Evolutionary conservation across 495 filamentous ascomycete species (phyloP).

Genomic region (Antarctomyces pellizariae): DNA sequence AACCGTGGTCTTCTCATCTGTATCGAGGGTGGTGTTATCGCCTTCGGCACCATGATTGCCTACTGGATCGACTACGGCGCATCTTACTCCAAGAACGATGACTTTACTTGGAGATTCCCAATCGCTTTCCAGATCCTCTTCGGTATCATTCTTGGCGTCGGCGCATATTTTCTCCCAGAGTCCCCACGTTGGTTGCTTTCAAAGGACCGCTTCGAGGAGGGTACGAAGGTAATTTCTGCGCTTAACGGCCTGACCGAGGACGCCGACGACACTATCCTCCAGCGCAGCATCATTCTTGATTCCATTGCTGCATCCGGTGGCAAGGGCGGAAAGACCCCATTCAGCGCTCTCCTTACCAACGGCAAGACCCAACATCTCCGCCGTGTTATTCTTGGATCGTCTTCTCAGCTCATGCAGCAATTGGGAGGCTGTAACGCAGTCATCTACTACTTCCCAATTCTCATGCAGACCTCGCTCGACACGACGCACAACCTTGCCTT

Average conservation of each 20-base stretch:
- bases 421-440: slow-evolving; percentile 58
- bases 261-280: slow-evolving; percentile 25
- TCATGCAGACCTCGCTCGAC: slow-evolving; percentile 42
- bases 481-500: slow-evolving; percentile 34
- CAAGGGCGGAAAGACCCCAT: slow-evolving; percentile 26
- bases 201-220: slow-evolving; percentile 42
- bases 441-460: slow-evolving; percentile 65
- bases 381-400: slow-evolving; percentile 33
- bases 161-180: slow-evolving; percentile 47
- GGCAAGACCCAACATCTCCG: slow-evolving; percentile 44
- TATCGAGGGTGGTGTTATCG: slow-evolving; percentile 61
- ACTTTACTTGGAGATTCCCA: slow-evolving; percentile 56
- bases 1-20: slow-evolving; percentile 69
- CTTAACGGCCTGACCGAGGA: slow-evolving; percentile 35
- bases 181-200: slow-evolving; percentile 56
- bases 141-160: slow-evolving; percentile 35
- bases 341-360: slow-evolving; percentile 30
- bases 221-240: slow-evolving; percentile 43
- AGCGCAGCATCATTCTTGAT: slow-evolving; percentile 42
- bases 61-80: slow-evolving; percentile 73
- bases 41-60: slow-evolving; percentile 53
- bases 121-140: slow-evolving; percentile 67
- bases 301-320: slow-evolving; percentile 38
- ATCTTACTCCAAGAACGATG: slow-evolving; percentile 36
- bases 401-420: slow-evolving; percentile 58